A percentile compares a stretch with the other conserved stretches of the same genome.
phyloP scores from a whole-genome alignment of 1,139 yeast species.

The Protomyces pachydermus region DNA sequence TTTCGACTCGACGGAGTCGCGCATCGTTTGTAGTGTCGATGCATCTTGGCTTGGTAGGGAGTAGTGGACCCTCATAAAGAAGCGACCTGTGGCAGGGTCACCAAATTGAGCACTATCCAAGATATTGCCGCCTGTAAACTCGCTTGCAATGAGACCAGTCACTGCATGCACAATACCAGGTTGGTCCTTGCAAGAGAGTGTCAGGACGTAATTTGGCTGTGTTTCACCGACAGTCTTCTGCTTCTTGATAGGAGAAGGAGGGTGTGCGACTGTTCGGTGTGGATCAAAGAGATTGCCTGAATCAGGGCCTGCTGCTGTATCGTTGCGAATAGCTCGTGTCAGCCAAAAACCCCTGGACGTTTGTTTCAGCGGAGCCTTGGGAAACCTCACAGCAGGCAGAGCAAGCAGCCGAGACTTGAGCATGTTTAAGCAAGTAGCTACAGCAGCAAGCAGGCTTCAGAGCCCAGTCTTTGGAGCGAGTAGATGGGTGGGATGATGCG shows the following conservation, averaged over 20 bases:
- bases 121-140: constrained; percentile 9
- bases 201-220: constrained; percentile 9
- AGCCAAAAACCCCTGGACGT: too few species aligned
- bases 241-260: not conserved
- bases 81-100: constrained; percentile 19
- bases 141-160: constrained; percentile 16
- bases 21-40: constrained; percentile 4
- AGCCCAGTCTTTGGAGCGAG: too few species aligned
- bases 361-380: too few species aligned
- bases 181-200: constrained; percentile 19
- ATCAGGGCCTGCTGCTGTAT: not conserved
- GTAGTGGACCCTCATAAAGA: constrained; percentile 23
- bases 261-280: constrained; percentile 5
- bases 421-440: not conserved
- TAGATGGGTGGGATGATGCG: too few species aligned
- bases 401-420: not conserved
- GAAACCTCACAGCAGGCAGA: too few species aligned
- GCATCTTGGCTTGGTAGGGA: constrained; percentile 5
- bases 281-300: constrained; percentile 14
- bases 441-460: too few species aligned
- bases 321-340: not conserved
- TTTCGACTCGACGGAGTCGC: not conserved
- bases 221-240: not conserved
- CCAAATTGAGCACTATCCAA: constrained; percentile 24
- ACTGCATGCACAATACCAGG: constrained; percentile 24